Evolutionary conservation across 2,329 filamentous ascomycete genomes (phyloP), one percentile per base, ranked within the genome.

Genomic region (Dactylellina leptospora): DNA sequence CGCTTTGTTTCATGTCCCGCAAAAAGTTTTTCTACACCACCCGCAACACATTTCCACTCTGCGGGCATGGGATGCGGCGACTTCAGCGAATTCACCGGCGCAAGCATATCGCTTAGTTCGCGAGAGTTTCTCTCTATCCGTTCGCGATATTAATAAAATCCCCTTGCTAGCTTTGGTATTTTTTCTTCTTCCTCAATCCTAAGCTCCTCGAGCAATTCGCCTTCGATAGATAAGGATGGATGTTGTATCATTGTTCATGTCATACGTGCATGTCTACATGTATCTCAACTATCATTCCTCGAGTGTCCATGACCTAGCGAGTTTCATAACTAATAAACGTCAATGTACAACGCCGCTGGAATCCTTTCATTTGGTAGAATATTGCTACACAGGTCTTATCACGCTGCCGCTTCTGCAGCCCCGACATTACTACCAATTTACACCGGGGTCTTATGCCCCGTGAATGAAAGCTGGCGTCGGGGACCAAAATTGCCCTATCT

Each of bases 1-100:
- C 36, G 18, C n/a, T 42, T 42, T 42, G 38, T 42, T 18, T 45
- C 45, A 27, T 51, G 4, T 20, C 6, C 27, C 20, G 27, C 47
- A 42, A 10, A 6, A 4, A 13, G 30, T 20, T 51, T 60, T 62
- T 25, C 36, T 66, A 18, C 61, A 66, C 61, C 61, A 66, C 53
- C 50, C 40, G 54, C 61, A 66, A 66, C 61, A 66, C 61, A 66
- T 66, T 66, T 59, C 33, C n/a, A 11, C 11, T 33, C 25, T 25
- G 11, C 23, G 10, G 25, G n/a, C n/a, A n/a, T n/a, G n/a, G n/a
- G n/a, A n/a, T n/a, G n/a, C n/a, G n/a, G n/a, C n/a, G n/a, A n/a
- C n/a, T n/a, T n/a, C n/a, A n/a, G n/a, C n/a, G n/a, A n/a, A n/a
- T n/a, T n/a, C n/a, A n/a, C n/a, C n/a, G n/a, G n/a, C n/a, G n/a